Conservation (phyloP, 1,284 basidiomycete species). For the Volvariella volvacea region DNA sequence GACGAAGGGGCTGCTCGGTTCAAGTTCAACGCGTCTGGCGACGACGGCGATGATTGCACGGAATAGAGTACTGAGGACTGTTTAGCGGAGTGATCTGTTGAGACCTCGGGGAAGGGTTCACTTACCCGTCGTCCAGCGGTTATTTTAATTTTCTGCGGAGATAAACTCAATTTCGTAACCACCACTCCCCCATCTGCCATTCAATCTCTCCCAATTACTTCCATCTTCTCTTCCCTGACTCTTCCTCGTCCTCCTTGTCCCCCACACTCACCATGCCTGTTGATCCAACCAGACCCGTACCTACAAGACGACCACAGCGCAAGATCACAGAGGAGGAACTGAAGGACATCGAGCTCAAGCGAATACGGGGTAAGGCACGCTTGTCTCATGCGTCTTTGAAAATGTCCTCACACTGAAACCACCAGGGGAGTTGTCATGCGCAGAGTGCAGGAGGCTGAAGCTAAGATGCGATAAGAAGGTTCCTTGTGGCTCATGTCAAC, state of each 20-base stretch:
- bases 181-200: no score
- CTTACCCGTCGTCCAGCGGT: no score
- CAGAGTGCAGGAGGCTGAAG: slow-evolving; percentile 41
- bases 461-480: slow-evolving; percentile 42
- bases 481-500: slow-evolving; percentile 38
- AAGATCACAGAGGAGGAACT: slow-evolving; percentile 38
- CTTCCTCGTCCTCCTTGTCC: slow-evolving; percentile 1
- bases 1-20: no score
- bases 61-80: no score
- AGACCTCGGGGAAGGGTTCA: no score
- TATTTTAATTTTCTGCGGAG: no score
- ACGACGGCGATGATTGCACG: no score
- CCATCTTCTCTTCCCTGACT: slow-evolving; percentile 1
- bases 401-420: not conserved
- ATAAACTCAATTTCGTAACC: no score
- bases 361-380: slow-evolving; percentile 29
- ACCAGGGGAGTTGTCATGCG: slow-evolving; percentile 40
- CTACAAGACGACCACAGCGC: slow-evolving; percentile 27
- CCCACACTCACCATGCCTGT: slow-evolving; percentile 28
- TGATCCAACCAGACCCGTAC: slow-evolving; percentile 26
- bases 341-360: slow-evolving; percentile 40
- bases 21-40: no score
- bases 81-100: no score
- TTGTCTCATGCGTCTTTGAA: not conserved
- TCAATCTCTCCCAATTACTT: not conserved